Base-by-base conservation (phyloP, 306 rosid species). In the Rubus parviflorus region DNA sequence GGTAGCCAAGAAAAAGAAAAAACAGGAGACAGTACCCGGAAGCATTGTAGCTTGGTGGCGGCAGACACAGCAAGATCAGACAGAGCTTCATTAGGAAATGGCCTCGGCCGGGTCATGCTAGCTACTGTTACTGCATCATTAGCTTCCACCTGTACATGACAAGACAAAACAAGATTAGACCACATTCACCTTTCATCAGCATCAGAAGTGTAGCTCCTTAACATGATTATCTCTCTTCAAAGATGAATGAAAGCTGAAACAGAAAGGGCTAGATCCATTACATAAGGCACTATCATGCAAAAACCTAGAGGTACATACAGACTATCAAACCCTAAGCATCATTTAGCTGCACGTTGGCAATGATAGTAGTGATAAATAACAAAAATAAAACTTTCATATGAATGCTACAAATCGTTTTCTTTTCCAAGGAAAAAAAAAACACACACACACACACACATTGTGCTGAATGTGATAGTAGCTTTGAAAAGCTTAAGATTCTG, bases 61-160 rank as follows among this genome's bases (percentile, higher is more conserved):
- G 94, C 93, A 81, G 89, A 90, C n/a, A 95, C 92, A 73, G 93
- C 90, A 81, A 95, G 91, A 74, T 95, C 97, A 25, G 97, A 86
- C 80, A 95, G 82, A 79, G 77, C 88, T 87, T 95, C 98, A 80
- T 84, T 88, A 37, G 97, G 97, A 47, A 89, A 81, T 75, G 84
- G 85, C 81, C 90, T 95, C 47, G 97, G 97, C 87, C 88, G 83
- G 30, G 88, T 89, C 97, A 92, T 92, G 78, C 97, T 77, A 71
- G 97, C 92, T 77, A 92, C 98, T 2, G 97, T 82, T 68, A 95
- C 97, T 30, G 96, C 98, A 87, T 95, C 92, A 73, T 95, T 92
- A 57, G 89, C 85, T 85, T 95, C 97, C 81, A 92, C 98, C 98
- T 95, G 76, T 60, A 54, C 66, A 75, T 16, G 79, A 35, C 14